These are phyloP conservation scores for Neurospora hispaniola DNA, from an alignment of 495 filamentous ascomycete species.

Conservation along the genomic window DNA sequence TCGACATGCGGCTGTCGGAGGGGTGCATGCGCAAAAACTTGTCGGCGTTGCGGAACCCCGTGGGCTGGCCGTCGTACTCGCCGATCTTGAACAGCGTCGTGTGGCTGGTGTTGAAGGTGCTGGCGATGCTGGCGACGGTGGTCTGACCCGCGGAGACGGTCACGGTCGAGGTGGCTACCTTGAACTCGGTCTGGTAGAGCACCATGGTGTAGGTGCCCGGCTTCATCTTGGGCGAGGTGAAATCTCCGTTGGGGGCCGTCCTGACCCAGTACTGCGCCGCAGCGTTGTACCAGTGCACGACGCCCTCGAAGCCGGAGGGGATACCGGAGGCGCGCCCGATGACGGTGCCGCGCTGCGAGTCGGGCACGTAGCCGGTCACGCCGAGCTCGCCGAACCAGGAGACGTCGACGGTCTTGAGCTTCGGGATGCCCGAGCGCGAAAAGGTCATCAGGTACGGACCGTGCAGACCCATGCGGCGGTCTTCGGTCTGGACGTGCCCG, in stretches of 20 bases:
- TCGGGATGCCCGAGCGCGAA: constrained; percentile 46
- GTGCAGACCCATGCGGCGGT: constrained; percentile 53
- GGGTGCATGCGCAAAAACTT: constrained; percentile 60
- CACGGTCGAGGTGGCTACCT: constrained; percentile 42
- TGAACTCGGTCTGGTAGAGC: constrained; percentile 54
- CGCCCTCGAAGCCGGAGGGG: constrained; percentile 37
- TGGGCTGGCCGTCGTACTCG: constrained; percentile 52
- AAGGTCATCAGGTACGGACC: constrained; percentile 55
- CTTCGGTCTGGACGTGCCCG: constrained; percentile 51
- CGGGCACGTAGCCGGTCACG: constrained; percentile 47
- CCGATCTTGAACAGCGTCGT: constrained; percentile 54
- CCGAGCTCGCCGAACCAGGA: constrained; percentile 49
- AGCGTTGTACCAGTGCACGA: constrained; percentile 56
- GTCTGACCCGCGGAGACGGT: constrained; percentile 44
- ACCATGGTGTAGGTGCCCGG: constrained; percentile 57
- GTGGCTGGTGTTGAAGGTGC: constrained; percentile 25
- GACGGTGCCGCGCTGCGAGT: constrained; percentile 45
- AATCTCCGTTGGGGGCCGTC: constrained; percentile 40
- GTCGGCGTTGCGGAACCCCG: constrained; percentile 53
- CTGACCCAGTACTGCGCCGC: constrained; percentile 56
- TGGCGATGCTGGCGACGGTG: constrained; percentile 42
- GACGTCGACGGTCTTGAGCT: constrained; percentile 36
- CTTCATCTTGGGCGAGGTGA: constrained; percentile 57
- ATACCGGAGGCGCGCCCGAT: constrained; percentile 45
- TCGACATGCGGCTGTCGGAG: constrained; percentile 48